Evolutionary conservation across 164 flowering plant species (phyloP), one percentile per base, ranked within the genome.

Genomic region (Santalum album): DNA sequence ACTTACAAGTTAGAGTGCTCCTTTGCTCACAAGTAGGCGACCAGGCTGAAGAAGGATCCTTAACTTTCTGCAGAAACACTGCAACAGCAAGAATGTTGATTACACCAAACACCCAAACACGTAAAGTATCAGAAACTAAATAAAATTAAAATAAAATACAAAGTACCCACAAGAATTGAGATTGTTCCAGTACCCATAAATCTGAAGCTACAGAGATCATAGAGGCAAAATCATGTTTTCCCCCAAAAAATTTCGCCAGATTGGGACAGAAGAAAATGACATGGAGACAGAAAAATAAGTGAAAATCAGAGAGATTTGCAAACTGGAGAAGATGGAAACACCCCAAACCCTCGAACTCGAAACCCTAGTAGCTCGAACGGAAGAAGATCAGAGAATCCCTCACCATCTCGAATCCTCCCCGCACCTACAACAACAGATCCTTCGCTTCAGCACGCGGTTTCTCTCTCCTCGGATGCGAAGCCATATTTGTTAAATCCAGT

Each of bases 401-500:
- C 40, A 39, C 20, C 49, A 22, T 25, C 24, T 38, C n/a, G n/a
- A n/a, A n/a, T n/a, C 22, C 24, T 25, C 46, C 23, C 36, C 26
- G 1, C 43, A 12, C 20, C 38, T n/a, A 29, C n/a, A 10, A 21
- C 27, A 23, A 9, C 38, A 54, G 35, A 49, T 49, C 34, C 40
- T 25, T 39, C 49, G 39, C 56, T 53, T 60, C 27, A 11, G 24
- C 47, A 60, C 63, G 52, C 63, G 56, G 51, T 44, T 44, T 29
- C 55, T 60, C 62, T 52, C 65, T 40, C 24, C 19, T 23, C 16
- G 10, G 76, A 72, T 52, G 45, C 51, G 53, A 72, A 59, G 12
- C 34, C 32, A 36, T 20, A 62, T 69, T n/a, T 65, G 12, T 36
- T 14, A 59, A 72, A 69, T 72, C 58, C 59, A 43, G 11, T 54